Evolutionary conservation across 805 yeast species (phyloP).

Genomic region (Wickerhamiella allomyrinae): DNA sequence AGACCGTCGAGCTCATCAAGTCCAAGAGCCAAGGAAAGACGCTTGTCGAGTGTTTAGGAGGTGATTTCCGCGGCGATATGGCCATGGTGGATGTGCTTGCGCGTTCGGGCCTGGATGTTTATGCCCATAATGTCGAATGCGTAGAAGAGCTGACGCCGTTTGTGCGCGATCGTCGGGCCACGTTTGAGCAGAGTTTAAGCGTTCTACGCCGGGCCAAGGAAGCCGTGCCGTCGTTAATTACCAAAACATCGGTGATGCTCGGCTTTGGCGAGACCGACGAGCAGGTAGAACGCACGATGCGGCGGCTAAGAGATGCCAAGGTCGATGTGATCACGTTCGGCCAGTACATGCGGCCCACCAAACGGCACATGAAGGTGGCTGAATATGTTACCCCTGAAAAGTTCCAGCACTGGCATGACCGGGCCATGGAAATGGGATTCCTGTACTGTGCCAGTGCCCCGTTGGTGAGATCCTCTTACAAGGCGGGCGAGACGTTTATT

Average conservation of each 20-base stretch:
- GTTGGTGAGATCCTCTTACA: conserved; percentile 86
- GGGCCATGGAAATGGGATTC: conserved; percentile 79
- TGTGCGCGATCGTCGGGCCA: conserved; percentile 93
- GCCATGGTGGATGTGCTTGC: conserved; percentile 71
- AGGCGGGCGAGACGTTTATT: conserved; percentile 96
- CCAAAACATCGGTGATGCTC: conserved; percentile 90
- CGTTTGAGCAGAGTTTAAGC: conserved; percentile 72
- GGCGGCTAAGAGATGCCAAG: conserved; percentile 54
- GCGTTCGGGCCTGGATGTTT: conserved; percentile 78
- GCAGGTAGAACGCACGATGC: conserved; percentile 61
- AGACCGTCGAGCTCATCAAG: conserved; percentile 74
- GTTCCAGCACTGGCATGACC: conserved; percentile 83
- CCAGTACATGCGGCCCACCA: conserved; percentile 98
- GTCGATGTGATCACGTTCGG: conserved; percentile 98
- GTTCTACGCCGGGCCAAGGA: conserved; percentile 73
- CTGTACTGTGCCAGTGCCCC: conserved; percentile 96
- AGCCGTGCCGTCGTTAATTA: conserved; percentile 56
- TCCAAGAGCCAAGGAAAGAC: conserved; percentile 73
- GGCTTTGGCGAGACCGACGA: conserved; percentile 96
- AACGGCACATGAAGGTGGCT: conserved; percentile 95
- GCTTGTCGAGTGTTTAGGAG: conserved; percentile 83
- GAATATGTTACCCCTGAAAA: conserved; percentile 90
- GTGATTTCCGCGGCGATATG: conserved; percentile 89
- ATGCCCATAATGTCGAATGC: conserved; percentile 93
- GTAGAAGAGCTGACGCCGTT: conserved; percentile 91